Evolutionary conservation across 345 rosid species (phyloP).

Genomic region (Lepidium didymum): DNA sequence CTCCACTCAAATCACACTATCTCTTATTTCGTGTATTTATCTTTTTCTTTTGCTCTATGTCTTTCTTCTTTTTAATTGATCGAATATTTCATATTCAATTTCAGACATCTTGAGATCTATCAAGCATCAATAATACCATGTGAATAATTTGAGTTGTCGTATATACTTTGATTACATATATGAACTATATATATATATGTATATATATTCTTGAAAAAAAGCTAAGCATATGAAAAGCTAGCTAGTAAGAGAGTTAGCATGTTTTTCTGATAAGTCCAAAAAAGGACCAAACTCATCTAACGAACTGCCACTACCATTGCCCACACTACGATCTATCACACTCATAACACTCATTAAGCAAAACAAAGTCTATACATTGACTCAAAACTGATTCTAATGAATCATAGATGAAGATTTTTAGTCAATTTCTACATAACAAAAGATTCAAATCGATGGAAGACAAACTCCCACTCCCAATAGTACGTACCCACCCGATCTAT

Average conservation of each 20-base stretch:
- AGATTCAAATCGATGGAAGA: background rate
- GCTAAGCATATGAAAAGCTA: constrained; percentile 14
- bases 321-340: constrained; percentile 20
- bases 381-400: constrained; percentile 10
- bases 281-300: constrained; percentile 21
- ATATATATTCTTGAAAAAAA: background rate
- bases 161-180: background rate
- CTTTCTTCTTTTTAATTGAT: background rate
- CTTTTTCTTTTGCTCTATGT: background rate
- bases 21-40: constrained; percentile 7
- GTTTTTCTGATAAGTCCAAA: constrained; percentile 19
- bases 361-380: constrained; percentile 6
- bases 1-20: constrained; percentile 14
- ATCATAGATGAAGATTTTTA: background rate
- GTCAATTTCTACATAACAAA: background rate
- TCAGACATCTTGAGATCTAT: background rate
- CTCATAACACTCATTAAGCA: constrained; percentile 4
- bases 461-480: constrained; percentile 18
- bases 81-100: background rate
- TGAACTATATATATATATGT: background rate
- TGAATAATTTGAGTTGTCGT: constrained; percentile 12
- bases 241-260: constrained; percentile 17
- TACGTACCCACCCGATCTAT: constrained; percentile 14
- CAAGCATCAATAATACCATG: background rate
- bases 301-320: constrained; percentile 13